Conservation (phyloP, 352 stramenopile species). For the Phytophthora pseudosyringae region DNA sequence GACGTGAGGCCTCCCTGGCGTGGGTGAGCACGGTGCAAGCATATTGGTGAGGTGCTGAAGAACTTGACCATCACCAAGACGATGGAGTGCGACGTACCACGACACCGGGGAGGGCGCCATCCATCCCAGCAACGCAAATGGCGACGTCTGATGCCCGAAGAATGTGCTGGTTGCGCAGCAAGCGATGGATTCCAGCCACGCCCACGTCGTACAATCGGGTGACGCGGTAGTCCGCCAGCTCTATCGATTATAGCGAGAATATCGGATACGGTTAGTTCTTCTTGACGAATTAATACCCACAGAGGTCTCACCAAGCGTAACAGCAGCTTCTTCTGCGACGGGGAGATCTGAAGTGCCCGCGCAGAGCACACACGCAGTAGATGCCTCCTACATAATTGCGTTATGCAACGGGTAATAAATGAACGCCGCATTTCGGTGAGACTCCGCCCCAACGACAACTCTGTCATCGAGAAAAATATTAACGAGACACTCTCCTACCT, state of each 20-base stretch:
- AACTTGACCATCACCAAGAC: not conserved
- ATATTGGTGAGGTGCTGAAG: slow-evolving; percentile 2
- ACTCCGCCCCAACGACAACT: not conserved
- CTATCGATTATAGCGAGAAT: slow-evolving; percentile 36
- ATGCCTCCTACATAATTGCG: not conserved
- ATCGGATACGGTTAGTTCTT: slow-evolving; percentile 5
- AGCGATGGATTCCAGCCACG: slow-evolving; percentile 94
- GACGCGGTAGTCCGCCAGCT: slow-evolving; percentile 89
- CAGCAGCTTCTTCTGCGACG: slow-evolving; percentile 95
- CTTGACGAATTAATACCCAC: not conserved
- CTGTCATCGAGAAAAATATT: not conserved
- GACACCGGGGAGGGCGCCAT: slow-evolving; percentile 97
- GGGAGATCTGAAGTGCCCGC: slow-evolving; percentile 96
- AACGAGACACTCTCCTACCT: slow-evolving; percentile 12
- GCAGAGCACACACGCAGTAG: slow-evolving; percentile 87
- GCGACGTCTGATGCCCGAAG: slow-evolving; percentile 91
- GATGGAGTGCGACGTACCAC: slow-evolving; percentile 71
- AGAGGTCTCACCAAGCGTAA: slow-evolving; percentile 80
- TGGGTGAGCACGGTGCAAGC: not conserved
- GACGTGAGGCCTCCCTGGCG: slow-evolving; percentile 78
- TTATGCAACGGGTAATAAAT: slow-evolving; percentile 1
- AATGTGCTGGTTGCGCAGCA: slow-evolving; percentile 88
- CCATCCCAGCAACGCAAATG: slow-evolving; percentile 97
- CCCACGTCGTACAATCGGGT: slow-evolving; percentile 92
- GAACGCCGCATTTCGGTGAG: not conserved